Percentiles rank a stretch among this genome's conserved stretches.
Evolutionary conservation across 768 basidiomycete genomes (phyloP).

Genomic region (Rhodotorula kratochvilovae): DNA sequence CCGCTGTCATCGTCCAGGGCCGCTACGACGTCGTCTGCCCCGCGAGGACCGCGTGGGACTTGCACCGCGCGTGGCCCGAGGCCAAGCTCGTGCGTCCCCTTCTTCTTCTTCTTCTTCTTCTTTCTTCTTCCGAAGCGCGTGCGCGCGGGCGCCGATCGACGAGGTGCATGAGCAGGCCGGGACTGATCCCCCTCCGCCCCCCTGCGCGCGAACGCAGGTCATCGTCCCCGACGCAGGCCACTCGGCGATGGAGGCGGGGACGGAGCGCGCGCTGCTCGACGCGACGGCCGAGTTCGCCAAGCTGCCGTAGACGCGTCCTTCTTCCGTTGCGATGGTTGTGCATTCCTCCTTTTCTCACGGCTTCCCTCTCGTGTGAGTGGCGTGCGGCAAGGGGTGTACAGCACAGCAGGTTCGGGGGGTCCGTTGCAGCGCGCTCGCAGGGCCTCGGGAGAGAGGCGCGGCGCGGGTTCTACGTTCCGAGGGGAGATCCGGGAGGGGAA

Average conservation of each 20-base stretch:
- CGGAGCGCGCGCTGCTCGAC: slow-evolving; percentile 63
- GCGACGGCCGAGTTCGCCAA: slow-evolving; percentile 35
- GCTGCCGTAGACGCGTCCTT: slow-evolving; percentile 6
- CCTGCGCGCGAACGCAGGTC: not conserved
- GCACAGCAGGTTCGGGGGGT: no score
- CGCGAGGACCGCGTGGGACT: slow-evolving; percentile 46
- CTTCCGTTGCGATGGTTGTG: no score
- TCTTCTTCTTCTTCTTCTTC: not conserved
- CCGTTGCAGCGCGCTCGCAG: not conserved
- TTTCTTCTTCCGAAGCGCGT: not conserved
- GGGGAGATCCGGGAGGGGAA: not conserved
- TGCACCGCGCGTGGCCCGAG: slow-evolving; percentile 39
- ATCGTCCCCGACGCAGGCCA: slow-evolving; percentile 67
- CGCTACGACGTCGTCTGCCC: slow-evolving; percentile 81
- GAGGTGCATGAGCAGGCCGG: no score
- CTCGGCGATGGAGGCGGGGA: slow-evolving; percentile 71
- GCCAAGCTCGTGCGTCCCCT: slow-evolving; percentile 48
- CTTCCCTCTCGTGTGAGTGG: no score
- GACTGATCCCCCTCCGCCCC: not conserved
- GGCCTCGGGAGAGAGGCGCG: no score
- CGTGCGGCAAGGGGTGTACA: no score
- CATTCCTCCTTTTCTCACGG: no score
- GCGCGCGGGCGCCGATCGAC: no score
- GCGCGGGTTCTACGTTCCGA: no score
- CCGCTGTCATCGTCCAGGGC: slow-evolving; percentile 65